These are phyloP conservation scores for Hemisphaericaspora xylofermentans DNA, from an alignment of 1,139 yeast species.

Conservation along the genomic window DNA sequence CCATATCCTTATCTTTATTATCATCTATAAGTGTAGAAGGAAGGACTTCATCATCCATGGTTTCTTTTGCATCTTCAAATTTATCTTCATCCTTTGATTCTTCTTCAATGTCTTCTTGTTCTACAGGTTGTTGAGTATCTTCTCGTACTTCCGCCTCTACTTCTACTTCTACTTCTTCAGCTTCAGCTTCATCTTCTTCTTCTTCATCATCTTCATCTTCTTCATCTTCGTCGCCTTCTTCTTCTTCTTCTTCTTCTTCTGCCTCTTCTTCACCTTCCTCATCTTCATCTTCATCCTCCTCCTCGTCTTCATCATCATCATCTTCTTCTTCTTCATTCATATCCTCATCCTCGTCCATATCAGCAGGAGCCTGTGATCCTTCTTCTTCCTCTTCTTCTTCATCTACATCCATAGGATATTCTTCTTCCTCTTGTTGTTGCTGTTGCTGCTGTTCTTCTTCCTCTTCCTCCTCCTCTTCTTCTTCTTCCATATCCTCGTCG, in stretches of 20 bases:
- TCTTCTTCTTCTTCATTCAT: slow-evolving; percentile 20
- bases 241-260: slow-evolving; percentile 20
- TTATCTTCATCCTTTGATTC: slow-evolving; percentile 14
- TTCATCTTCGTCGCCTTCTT: slow-evolving; percentile 19
- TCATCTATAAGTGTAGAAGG: slow-evolving; percentile 10
- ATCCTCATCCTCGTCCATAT: slow-evolving; percentile 20
- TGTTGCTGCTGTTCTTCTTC: slow-evolving; percentile 17
- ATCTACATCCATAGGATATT: slow-evolving; percentile 22
- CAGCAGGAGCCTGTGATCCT: slow-evolving; percentile 18
- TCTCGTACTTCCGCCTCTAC: slow-evolving; percentile 22
- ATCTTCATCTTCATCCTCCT: slow-evolving; percentile 25
- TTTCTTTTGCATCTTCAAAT: slow-evolving; percentile 23
- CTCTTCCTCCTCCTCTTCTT: slow-evolving; percentile 19
- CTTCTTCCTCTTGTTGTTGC: slow-evolving; percentile 14
- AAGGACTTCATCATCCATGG: slow-evolving; percentile 11
- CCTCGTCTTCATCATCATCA: slow-evolving; percentile 23
- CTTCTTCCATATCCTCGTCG: slow-evolving; percentile 20
- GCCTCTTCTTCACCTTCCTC: slow-evolving; percentile 28
- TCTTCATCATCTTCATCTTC: slow-evolving; percentile 19
- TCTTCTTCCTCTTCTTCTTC: too few relatives aligned
- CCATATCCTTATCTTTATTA: slow-evolving; percentile 9
- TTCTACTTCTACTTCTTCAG: slow-evolving; percentile 21
- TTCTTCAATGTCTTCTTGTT: too few relatives aligned
- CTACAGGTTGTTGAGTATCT: too few relatives aligned
- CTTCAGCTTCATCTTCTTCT: slow-evolving; percentile 19